Evolutionary conservation across 331 rosid genomes (phyloP).

Genomic region (Dryas integrifolia): DNA sequence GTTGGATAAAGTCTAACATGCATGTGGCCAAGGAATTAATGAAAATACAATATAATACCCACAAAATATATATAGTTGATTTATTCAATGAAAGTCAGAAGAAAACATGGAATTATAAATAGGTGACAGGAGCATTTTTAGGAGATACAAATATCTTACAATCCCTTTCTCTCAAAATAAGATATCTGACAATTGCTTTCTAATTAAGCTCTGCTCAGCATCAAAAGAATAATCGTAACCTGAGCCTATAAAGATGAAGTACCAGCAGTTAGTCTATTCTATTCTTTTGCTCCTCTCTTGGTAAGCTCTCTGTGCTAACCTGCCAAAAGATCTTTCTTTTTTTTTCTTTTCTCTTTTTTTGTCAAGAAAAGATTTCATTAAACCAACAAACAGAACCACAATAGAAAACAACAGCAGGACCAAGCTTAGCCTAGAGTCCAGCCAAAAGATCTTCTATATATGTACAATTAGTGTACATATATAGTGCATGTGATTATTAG

Average conservation of each 20-base stretch:
- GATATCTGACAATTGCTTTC: too few relatives aligned
- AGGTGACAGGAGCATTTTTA: not conserved
- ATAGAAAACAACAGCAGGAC: too few relatives aligned
- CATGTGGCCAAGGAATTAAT: too few relatives aligned
- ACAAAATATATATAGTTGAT: too few relatives aligned
- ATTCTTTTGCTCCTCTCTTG: constrained; percentile 7
- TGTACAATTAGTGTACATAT: not conserved
- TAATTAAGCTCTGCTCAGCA: not conserved
- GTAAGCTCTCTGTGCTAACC: constrained; percentile 7
- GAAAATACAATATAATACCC: too few relatives aligned
- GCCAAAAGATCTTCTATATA: too few relatives aligned
- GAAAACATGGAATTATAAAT: not conserved
- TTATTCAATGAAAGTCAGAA: not conserved
- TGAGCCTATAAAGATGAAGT: not conserved
- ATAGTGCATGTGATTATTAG: not conserved
- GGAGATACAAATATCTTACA: not conserved
- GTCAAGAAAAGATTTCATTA: too few relatives aligned
- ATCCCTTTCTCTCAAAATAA: too few relatives aligned
- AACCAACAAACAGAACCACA: too few relatives aligned
- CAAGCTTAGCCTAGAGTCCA: too few relatives aligned
- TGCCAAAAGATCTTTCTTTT: not conserved
- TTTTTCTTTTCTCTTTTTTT: not conserved
- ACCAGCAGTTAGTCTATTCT: not conserved
- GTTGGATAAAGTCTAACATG: too few relatives aligned
- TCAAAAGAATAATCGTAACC: not conserved